A percentile compares a stretch with the other conserved stretches of the same genome.
phyloP scores from a whole-genome alignment of 2,329 filamentous ascomycete genomes.

The Pleomassaria siparia region DNA sequence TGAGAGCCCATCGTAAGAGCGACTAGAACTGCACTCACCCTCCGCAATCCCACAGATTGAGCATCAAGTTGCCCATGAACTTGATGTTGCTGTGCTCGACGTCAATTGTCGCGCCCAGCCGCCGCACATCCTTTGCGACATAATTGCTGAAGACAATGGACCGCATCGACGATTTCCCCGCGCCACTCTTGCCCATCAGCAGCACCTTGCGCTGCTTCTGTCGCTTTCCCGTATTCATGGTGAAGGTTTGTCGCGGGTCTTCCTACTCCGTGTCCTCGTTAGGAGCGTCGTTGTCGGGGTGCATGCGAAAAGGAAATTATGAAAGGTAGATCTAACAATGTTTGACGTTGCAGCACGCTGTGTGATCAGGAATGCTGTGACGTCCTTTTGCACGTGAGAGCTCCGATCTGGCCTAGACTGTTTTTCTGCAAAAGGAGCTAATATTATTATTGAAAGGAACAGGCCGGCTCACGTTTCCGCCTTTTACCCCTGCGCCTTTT shows the following conservation, averaged over 20 bases:
- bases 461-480: background rate
- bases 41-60: conserved; percentile 98
- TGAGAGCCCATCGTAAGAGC: too few relatives aligned
- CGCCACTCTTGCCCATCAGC: conserved; percentile 86
- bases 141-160: conserved; percentile 99
- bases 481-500: too few relatives aligned
- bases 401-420: background rate
- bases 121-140: conserved; percentile 90
- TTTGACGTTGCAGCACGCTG: background rate
- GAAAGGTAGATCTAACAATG: background rate
- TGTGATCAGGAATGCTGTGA: background rate
- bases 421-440: background rate
- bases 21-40: conserved; percentile 68
- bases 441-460: too few relatives aligned
- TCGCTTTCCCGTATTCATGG: conserved; percentile 46
- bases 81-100: conserved; percentile 98
- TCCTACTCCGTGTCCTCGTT: background rate
- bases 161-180: conserved; percentile 97
- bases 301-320: background rate
- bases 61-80: conserved; percentile 94
- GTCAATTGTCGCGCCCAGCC: conserved; percentile 94
- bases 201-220: conserved; percentile 58
- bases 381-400: conserved; percentile 1
- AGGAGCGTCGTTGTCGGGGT: background rate
- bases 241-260: background rate